Base-by-base conservation (phyloP, 1,139 yeast genomes). In the Diutina mesorugosa region DNA sequence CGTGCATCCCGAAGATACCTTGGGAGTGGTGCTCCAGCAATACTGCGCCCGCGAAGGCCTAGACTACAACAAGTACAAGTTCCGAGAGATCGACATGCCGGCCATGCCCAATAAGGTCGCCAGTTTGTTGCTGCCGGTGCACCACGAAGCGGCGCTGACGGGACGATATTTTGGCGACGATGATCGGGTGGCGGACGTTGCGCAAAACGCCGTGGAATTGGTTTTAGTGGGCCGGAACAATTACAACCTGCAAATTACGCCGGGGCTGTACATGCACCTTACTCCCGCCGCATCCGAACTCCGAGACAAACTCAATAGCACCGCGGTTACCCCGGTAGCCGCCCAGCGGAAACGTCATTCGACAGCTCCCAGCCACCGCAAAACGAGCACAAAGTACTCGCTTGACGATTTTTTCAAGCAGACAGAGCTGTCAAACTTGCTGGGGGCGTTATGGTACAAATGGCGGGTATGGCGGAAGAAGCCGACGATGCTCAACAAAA, bases 391-490 rank as follows among this genome's bases (percentile, higher is more conserved):
- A n/a, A 26, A 38, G 18, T 16, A n/a, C 28, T 51, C 54, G 6
- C 29, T 51, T n/a, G 47, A 38, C 18, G 54, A 26, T n/a, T 38
- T 26, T 16, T 51, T 41, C 35, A 51, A 51, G 29, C 47, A 38
- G 26, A 14, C 47, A 18, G 54, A 38, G 14, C 47, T 21, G 18
- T 21, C 54, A 6, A 38, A 38, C 21, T 26, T 51, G 26, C 47
- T 51, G 54, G 54, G 54, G n/a, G 54, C 47, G 18, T 16, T 74
- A 8, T 77, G 75, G 60, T 74, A 70, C 64, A 78, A 80, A 57
- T 81, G 91, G 81, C 85, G 82, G 50, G 96, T 93, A 0, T 89
- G 90, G 88, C 78, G 98, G 62, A 81, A 95, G 59, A 93, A 90
- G 65, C 83, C 91, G 75, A 85, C 95, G 0, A 85, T 93, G 63